phyloP scores from a whole-genome alignment of 495 filamentous ascomycete species.

The Podospora pseudopauciseta region DNA sequence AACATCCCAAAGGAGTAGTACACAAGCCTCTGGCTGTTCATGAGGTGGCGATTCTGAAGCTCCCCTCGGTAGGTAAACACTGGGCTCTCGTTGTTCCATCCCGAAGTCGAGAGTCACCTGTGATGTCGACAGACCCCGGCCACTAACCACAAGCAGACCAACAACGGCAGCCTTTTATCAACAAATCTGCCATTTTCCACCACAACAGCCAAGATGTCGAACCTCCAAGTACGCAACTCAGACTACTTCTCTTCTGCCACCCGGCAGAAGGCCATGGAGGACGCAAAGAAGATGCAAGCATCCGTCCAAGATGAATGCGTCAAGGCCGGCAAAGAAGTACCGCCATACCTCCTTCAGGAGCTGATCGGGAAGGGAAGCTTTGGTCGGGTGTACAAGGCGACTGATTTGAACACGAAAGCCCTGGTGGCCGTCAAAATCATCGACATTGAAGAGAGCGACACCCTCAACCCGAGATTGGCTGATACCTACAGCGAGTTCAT shows the following conservation, averaged over 20 bases:
- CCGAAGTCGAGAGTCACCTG: neutral
- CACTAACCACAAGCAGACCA: no score
- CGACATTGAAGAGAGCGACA: slow-evolving; percentile 85
- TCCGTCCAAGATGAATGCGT: slow-evolving; percentile 46
- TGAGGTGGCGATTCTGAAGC: neutral
- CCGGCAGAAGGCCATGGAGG: slow-evolving; percentile 51
- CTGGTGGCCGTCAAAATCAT: slow-evolving; percentile 93
- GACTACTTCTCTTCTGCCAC: slow-evolving; percentile 33
- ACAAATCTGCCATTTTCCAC: neutral
- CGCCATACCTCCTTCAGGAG: slow-evolving; percentile 74
- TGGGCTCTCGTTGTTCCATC: neutral
- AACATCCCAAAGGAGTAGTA: neutral
- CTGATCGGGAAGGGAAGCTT: slow-evolving; percentile 95
- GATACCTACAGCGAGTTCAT: slow-evolving; percentile 80
- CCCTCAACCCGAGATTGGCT: slow-evolving; percentile 67
- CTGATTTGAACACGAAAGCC: slow-evolving; percentile 52
- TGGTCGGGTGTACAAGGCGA: slow-evolving; percentile 87
- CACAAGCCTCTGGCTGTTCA: neutral
- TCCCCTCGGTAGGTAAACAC: neutral
- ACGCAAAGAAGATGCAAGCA: slow-evolving; percentile 53
- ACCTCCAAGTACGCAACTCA: slow-evolving; percentile 39
- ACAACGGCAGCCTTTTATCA: no score
- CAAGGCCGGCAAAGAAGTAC: slow-evolving; percentile 46
- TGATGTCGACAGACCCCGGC: neutral
- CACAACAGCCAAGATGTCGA: slow-evolving; percentile 35